Evolutionary conservation across 208 protist species (phyloP).

Genomic region (Leishmania tropica): DNA sequence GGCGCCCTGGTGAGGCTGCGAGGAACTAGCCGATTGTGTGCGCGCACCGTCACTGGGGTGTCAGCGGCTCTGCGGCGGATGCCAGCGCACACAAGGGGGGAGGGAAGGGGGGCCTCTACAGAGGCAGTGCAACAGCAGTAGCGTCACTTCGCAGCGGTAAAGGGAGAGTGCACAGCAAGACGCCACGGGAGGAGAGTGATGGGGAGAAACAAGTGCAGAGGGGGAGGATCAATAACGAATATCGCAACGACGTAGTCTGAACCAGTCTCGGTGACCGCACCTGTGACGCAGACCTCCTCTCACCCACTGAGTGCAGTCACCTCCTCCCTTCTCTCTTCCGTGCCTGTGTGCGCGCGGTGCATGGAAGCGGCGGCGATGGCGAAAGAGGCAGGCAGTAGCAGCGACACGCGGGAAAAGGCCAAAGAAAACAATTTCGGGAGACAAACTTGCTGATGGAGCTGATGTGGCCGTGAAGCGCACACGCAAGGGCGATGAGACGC

Average conservation of each 20-base stretch:
- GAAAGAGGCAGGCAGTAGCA: not conserved
- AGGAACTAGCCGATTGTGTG: conserved; percentile 11
- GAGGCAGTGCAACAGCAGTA: not conserved
- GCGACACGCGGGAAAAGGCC: not conserved
- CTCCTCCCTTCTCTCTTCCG: not conserved
- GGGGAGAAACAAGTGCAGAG: not conserved
- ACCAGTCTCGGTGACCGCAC: not conserved
- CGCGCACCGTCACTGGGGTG: conserved; percentile 18
- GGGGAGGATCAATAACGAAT: not conserved
- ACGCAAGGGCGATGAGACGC: not conserved
- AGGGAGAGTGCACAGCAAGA: not conserved
- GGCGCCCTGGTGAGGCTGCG: conserved; percentile 9
- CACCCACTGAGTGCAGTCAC: not conserved
- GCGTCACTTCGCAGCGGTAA: not conserved
- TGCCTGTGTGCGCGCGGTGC: not conserved
- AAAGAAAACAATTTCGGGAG: not conserved
- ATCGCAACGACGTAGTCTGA: not conserved
- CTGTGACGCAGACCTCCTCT: not conserved
- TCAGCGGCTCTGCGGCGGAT: conserved; percentile 20
- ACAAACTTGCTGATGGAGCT: not conserved
- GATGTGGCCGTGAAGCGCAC: not conserved
- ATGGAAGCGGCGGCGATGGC: not conserved
- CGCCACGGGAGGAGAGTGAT: not conserved
- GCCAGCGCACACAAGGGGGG: not conserved
- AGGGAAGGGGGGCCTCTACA: not conserved